A percentile compares a stretch with the other conserved stretches of the same genome.
Evolutionary conservation across 1,284 basidiomycete species (phyloP).

Genomic region (Irpex rosettiformis): DNA sequence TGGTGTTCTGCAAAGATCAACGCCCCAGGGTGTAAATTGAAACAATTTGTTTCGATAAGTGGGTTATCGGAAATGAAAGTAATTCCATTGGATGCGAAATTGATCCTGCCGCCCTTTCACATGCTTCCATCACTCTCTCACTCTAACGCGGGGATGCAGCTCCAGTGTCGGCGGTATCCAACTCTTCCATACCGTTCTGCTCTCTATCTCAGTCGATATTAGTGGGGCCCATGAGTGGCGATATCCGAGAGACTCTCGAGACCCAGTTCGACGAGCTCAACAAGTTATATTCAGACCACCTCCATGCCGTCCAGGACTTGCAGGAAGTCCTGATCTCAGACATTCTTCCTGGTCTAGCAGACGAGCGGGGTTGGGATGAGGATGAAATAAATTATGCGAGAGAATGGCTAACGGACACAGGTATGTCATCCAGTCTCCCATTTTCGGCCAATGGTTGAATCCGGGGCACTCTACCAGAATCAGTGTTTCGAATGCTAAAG

Average conservation of each 20-base stretch:
- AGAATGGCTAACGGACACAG: constrained; percentile 59
- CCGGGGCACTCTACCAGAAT: constrained; percentile 35
- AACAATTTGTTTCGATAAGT: background rate
- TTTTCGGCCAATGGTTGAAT: constrained; percentile 1
- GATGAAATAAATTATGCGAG: constrained; percentile 46
- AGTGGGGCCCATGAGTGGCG: constrained; percentile 2
- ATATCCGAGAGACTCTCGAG: constrained; percentile 17
- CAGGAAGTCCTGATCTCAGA: constrained; percentile 49
- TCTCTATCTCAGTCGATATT: background rate
- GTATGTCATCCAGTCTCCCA: constrained; percentile 18
- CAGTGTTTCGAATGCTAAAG: constrained; percentile 63
- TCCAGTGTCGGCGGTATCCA: background rate
- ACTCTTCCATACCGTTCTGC: background rate
- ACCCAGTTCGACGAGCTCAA: constrained; percentile 21
- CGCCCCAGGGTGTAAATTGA: background rate
- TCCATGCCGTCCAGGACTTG: constrained; percentile 40
- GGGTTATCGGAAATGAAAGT: background rate
- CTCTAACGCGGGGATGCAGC: background rate
- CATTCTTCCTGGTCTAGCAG: constrained; percentile 53
- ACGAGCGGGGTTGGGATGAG: constrained; percentile 50
- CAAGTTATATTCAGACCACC: constrained; percentile 41
- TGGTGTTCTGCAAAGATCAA: background rate
- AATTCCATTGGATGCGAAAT: background rate
- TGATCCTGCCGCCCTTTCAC: background rate
- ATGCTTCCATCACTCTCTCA: background rate